These are phyloP conservation scores for Cucumis hystrix DNA, from an alignment of 306 rosid genomes.

Conservation along the genomic window DNA sequence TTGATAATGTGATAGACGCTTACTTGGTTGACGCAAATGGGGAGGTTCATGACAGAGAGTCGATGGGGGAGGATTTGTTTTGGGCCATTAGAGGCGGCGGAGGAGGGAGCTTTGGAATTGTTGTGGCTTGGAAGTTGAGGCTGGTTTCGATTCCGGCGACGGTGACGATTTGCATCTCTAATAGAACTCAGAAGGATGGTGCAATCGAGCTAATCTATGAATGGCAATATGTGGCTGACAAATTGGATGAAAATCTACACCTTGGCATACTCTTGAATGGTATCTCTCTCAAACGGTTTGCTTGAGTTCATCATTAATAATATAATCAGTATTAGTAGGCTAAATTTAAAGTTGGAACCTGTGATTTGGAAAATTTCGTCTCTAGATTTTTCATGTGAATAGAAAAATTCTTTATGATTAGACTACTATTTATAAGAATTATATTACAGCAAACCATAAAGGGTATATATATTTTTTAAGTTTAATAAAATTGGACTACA, in stretches of 20 bases:
- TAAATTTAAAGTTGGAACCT: too few species aligned
- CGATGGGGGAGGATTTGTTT: neutral
- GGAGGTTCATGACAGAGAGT: neutral
- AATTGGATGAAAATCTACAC: neutral
- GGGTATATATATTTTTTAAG: too few species aligned
- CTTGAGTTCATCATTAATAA: neutral
- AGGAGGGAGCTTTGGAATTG: constrained; percentile 32
- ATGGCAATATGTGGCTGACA: neutral
- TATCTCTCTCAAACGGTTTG: neutral
- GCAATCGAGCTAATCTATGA: neutral
- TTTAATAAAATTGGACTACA: too few species aligned
- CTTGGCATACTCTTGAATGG: neutral
- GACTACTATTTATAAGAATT: too few species aligned
- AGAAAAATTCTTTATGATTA: too few species aligned
- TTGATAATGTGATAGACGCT: neutral
- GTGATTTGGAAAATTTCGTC: too few species aligned
- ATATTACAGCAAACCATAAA: too few species aligned
- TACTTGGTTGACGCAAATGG: neutral
- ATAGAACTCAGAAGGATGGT: neutral
- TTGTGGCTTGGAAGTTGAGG: constrained; percentile 49
- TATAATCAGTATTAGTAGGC: too few species aligned
- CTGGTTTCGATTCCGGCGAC: constrained; percentile 39
- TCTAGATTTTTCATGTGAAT: too few species aligned
- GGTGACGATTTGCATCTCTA: constrained; percentile 6
- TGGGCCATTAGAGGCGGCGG: neutral